Evolutionary conservation across 176 grass and related monocot genomes (phyloP).

Genomic region (Canna indica): DNA sequence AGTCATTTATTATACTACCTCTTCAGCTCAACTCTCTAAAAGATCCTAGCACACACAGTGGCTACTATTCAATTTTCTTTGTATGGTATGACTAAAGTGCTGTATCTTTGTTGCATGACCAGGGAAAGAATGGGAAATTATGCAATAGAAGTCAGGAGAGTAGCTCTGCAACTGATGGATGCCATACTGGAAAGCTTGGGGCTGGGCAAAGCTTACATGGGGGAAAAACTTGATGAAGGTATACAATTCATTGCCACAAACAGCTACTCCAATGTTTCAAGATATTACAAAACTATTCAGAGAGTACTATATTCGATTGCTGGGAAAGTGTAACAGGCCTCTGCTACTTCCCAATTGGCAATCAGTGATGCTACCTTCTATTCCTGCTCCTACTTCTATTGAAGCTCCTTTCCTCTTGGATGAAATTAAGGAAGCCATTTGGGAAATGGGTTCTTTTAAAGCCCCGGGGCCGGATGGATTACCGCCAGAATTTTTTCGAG

Average conservation of each 20-base stretch:
- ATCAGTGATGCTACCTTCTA: too few relatives aligned
- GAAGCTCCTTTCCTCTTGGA: too few relatives aligned
- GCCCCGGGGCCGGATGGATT: too few relatives aligned
- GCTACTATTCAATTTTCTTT: neutral
- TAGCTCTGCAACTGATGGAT: conserved; percentile 43
- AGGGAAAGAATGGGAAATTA: conserved; percentile 22
- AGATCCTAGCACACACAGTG: neutral
- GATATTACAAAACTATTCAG: too few relatives aligned
- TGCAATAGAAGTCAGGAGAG: conserved; percentile 27
- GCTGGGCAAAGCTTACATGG: conserved; percentile 25
- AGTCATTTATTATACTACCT: neutral
- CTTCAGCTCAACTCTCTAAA: neutral
- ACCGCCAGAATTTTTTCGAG: too few relatives aligned
- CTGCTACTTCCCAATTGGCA: too few relatives aligned
- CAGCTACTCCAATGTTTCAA: conserved; percentile 52
- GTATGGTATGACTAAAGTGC: neutral
- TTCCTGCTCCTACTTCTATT: too few relatives aligned
- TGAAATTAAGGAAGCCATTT: too few relatives aligned
- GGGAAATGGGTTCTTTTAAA: too few relatives aligned
- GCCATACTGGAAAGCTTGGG: conserved; percentile 62
- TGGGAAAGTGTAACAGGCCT: too few relatives aligned
- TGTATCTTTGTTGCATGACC: neutral
- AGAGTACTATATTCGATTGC: too few relatives aligned
- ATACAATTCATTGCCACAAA: conserved; percentile 57
- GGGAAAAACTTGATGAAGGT: conserved; percentile 42